Evolutionary conservation across 257 asterid genomes (phyloP).

Genomic region (Scutellaria minor): DNA sequence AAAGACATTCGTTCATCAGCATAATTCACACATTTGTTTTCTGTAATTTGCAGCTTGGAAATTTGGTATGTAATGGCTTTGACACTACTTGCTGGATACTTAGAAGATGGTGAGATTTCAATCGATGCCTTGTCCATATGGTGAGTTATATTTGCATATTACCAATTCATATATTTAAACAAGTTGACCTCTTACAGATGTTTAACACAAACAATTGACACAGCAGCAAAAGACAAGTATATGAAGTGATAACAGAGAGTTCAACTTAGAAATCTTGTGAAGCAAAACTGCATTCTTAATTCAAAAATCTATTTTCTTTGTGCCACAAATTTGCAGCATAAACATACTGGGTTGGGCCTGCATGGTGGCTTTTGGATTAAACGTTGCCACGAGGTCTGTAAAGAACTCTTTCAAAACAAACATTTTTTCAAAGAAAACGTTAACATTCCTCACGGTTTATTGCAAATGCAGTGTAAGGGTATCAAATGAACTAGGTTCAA

Average conservation of each 20-base stretch:
- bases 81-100: slow-evolving; percentile 55
- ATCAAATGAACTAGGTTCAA: slow-evolving; percentile 57
- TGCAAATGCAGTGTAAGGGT: slow-evolving; percentile 53
- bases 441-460: too few species aligned
- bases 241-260: too few species aligned
- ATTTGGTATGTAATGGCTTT: slow-evolving; percentile 48
- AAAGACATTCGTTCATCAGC: too few species aligned
- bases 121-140: slow-evolving; percentile 62
- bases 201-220: too few species aligned
- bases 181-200: too few species aligned
- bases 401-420: neutral
- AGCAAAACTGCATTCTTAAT: too few species aligned
- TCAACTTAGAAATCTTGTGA: too few species aligned
- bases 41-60: slow-evolving; percentile 50
- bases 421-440: neutral
- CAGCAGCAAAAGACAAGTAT: too few species aligned
- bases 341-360: slow-evolving; percentile 52
- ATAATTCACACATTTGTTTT: too few species aligned
- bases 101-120: slow-evolving; percentile 56
- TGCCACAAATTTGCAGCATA: slow-evolving; percentile 37
- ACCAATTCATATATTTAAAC: too few species aligned
- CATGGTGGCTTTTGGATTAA: slow-evolving; percentile 51
- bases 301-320: neutral
- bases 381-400: slow-evolving; percentile 53
- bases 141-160: slow-evolving; percentile 33